Base-by-base conservation (phyloP, 164 flowering plant species). In the Kingdonia uniflora region DNA sequence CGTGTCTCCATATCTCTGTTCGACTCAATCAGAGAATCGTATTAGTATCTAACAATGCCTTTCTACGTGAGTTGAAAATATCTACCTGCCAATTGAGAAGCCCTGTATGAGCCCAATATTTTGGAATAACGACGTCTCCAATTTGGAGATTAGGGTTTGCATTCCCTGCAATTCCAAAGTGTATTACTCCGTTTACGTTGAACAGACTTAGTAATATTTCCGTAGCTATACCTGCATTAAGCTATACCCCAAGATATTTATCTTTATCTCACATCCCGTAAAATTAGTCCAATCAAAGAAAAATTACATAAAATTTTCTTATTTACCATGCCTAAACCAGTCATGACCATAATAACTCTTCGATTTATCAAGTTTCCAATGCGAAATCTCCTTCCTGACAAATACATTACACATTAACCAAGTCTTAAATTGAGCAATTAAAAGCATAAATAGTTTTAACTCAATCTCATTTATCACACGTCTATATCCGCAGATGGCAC, bases 71-170 rank as follows among this genome's bases (percentile, higher is more conserved):
- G 4, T 29, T 41, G 17, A 41, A 16, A 41, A 20, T 12, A 1
- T 12, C 1, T 11, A 83, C 88, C 86, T 81, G 89, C 89, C 96
- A 87, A 62, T 68, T 74, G 89, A 89, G 84, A 25, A 82, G 85
- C 1, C 80, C 84, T 1, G 87, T 66, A 41, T 87, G 92, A 50
- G 90, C 85, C 92, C 89, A 84, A 35, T 62, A 76, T 14, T 65
- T 59, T 14, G 90, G 85, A 55, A 87, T 76, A 0, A 78, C 71
- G 0, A 87, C 92, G 64, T 87, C 92, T 51, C 89, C 92, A 19
- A 82, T 71, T 21, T 79, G 68, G 33, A 79, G 70, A 0, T 55
- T 7, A 35, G 86, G 76, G 53, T 87, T 70, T 65, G 85, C 92
- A 77, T 82, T 87, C 29, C 89, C 89, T 26, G 89, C 87, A 22